Conservation (phyloP, 305 asterid genomes). For the Solanum hybrid region DNA sequence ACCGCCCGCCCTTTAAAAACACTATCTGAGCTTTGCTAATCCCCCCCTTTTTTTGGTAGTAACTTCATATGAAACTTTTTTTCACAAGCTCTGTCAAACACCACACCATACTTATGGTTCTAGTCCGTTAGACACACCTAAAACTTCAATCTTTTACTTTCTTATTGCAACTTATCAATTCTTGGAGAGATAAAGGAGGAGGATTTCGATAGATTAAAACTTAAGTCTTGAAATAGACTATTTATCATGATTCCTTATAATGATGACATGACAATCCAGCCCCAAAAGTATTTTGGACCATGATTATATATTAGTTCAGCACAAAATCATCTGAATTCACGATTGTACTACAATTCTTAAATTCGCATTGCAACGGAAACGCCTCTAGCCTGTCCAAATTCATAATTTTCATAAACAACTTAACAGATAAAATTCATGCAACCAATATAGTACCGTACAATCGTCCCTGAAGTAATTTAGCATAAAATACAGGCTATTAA, state of each 20-base stretch:
- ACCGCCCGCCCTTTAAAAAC: background rate
- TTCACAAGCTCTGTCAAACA: background rate
- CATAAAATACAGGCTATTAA: conserved; percentile 3
- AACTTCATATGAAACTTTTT: background rate
- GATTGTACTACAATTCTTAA: background rate
- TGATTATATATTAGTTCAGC: background rate
- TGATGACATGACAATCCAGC: background rate
- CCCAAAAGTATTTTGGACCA: background rate
- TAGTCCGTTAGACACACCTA: background rate
- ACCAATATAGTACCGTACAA: background rate
- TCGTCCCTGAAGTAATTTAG: background rate
- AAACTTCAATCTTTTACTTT: background rate
- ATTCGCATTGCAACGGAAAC: background rate
- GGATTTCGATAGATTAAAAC: background rate
- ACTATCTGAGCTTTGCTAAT: background rate
- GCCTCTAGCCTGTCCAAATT: background rate
- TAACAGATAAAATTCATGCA: background rate
- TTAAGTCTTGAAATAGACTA: background rate
- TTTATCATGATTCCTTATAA: background rate
- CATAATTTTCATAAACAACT: background rate
- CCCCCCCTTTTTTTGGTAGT: background rate
- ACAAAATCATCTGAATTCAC: background rate
- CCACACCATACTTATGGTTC: background rate
- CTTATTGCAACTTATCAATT: background rate
- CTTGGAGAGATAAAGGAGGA: background rate